Base-by-base conservation (phyloP, 371 early-diverging fungal genomes). In the Mortierella sp. region DNA sequence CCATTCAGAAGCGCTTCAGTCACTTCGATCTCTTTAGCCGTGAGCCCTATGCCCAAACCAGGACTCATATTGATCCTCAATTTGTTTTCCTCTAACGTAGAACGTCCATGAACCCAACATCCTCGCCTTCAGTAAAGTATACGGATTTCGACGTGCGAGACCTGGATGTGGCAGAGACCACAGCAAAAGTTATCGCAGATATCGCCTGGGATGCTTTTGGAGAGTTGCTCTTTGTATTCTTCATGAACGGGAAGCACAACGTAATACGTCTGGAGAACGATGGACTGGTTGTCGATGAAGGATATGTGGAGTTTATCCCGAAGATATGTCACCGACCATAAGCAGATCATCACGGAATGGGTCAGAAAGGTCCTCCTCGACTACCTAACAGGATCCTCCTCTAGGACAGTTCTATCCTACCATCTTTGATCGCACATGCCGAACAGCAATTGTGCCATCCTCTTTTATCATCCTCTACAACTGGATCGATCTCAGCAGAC, bases 361-460 rank as follows among this genome's bases (percentile, higher is more conserved):
- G 80, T 80, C 54, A 77, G 80, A 19, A 68, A 76, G 39, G 65
- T 60, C 62, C 63, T 67, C 29, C 65, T 80, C 76, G 50, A 79
- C 54, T 55, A 76, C 66, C 55, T 78, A 60, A 63, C 78, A 62
- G 84, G 87, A 10, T 81, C 84, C n/a, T 90, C 90, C 65, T 91
- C 86, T 79, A 82, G 79, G 89, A 91, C 71, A 79, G 81, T 44
- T 82, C 84, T 44, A 86, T 89, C 41, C 62, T 90, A 44, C 86
- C 88, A 0, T 78, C 79, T 4, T 78, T 89, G 46, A 82, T 83
- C 16, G 76, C 80, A 0, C 82, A 88, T 71, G 83, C 87, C 45
- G 58, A 79, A 78, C 63, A 74, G 49, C 49, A 80, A 80, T 65
- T 81, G 82, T 63, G 76, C 29, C 69, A 64, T 22, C 73, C 73